Percentiles rank a stretch among this genome's conserved stretches.
phyloP scores from a whole-genome alignment of 495 filamentous ascomycete species.

The Hypomontagnella submonticulosa region DNA sequence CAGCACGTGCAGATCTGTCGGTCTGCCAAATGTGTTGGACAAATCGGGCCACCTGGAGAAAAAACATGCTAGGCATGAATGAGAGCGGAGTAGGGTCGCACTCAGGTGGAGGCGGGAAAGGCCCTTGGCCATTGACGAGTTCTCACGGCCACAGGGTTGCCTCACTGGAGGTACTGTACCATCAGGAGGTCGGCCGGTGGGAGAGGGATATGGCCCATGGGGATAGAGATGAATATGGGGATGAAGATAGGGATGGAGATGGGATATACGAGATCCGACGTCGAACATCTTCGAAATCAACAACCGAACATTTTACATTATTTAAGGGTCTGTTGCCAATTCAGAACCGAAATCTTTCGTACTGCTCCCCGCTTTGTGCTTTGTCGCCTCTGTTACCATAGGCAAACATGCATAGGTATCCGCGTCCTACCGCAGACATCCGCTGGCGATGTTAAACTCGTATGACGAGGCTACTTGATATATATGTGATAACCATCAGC shows the following conservation, averaged over 20 bases:
- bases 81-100: constrained; percentile 38
- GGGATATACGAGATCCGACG: no score
- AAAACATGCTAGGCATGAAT: constrained; percentile 44
- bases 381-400: no score
- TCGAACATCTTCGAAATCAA: no score
- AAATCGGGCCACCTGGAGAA: constrained; percentile 47
- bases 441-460: background rate
- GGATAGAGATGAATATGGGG: background rate
- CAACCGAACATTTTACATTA: background rate
- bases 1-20: constrained; percentile 47
- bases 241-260: no score
- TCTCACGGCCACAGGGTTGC: constrained; percentile 20
- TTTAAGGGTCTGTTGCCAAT: constrained; percentile 32
- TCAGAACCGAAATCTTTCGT: constrained; percentile 9
- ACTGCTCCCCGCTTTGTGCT: constrained; percentile 5
- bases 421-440: constrained; percentile 1
- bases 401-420: constrained; percentile 6
- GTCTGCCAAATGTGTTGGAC: constrained; percentile 46
- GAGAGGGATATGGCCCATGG: constrained; percentile 9
- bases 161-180: constrained; percentile 21
- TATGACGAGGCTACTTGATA: background rate
- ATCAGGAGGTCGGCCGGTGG: constrained; percentile 29
- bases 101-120: constrained; percentile 38
- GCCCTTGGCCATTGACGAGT: constrained; percentile 37
- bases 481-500: constrained; percentile 4